Evolutionary conservation across 257 asterid species (phyloP), one percentile per base, ranked within the genome.

Genomic region (Nicotiana attenuata): DNA sequence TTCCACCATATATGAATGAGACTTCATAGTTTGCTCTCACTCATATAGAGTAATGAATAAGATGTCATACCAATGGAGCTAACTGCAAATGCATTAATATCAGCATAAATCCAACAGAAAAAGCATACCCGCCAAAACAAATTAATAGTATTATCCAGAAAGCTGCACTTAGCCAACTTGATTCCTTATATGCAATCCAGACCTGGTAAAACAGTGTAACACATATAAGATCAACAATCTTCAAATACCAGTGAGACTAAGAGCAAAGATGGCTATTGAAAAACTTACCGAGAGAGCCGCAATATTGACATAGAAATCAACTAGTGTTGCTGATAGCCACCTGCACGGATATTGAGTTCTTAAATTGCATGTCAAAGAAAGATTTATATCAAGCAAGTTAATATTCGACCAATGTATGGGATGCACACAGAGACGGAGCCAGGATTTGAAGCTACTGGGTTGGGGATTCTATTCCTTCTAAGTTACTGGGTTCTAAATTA

Each of bases 131-230:
- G 87, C 99, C 99, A 31, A 87, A 85, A 87, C 97, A 90, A 84
- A 93, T 86, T 38, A 95, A 84, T 80, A 91, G 82, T 65, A 91
- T 69, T 85, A 93, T 87, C 98, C 99, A 95, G 20, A 87, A 3
- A 63, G 87, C 82, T 47, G 93, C 83, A 55, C 81, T 84, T 38
- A 17, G 59, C 91, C 92, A 92, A 82, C 82, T 85, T n/a, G 95
- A 80, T 87, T 95, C 99, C 84, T 93, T 93, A 81, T 95, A 92
- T 4, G 90, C 92, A 77, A 95, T 89, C 99, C 99, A 95, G 38
- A 93, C 99, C 99, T 95, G 85, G 76, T 53, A 82, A 83, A 80
- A 24, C 1, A 8, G 63, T 24, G 79, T 0, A 50, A 50, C 63
- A 14, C 38, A 50, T 45, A 20, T 14, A 50, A 71, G 75, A 63